These are phyloP conservation scores for Lachancea lanzarotensis DNA, from an alignment of 805 yeast genomes.

Conservation along the genomic window DNA sequence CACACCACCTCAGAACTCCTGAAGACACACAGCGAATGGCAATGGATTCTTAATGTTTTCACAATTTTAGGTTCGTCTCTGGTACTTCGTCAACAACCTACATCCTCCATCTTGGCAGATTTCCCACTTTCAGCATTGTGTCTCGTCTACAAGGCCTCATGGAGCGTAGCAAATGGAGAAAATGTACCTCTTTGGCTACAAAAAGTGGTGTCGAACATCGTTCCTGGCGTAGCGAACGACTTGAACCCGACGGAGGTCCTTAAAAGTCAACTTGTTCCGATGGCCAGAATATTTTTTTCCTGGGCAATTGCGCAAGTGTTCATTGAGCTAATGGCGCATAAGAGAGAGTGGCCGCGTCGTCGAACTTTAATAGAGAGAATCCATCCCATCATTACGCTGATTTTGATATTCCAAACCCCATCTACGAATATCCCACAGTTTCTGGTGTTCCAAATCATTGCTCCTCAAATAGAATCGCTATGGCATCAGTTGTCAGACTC, in stretches of 20 bases:
- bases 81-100: slow-evolving; percentile 17
- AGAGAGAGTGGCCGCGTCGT: slow-evolving; percentile 9
- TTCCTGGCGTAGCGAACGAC: slow-evolving; percentile 4
- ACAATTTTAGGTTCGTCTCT: slow-evolving; percentile 34
- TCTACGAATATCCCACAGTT: slow-evolving; percentile 45
- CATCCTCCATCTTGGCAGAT: slow-evolving; percentile 39
- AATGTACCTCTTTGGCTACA: slow-evolving; percentile 38
- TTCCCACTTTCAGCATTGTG: slow-evolving; percentile 43
- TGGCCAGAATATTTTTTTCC: slow-evolving; percentile 33
- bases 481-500: not conserved
- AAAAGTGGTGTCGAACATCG: slow-evolving; percentile 15
- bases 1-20: slow-evolving; percentile 45
- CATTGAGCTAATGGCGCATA: slow-evolving; percentile 25
- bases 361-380: slow-evolving; percentile 11
- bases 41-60: slow-evolving; percentile 44
- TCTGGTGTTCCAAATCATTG: slow-evolving; percentile 31
- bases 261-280: slow-evolving; percentile 29
- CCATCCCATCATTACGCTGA: slow-evolving; percentile 29
- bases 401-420: slow-evolving; percentile 46
- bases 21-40: slow-evolving; percentile 24
- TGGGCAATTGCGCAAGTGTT: slow-evolving; percentile 22
- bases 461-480: slow-evolving; percentile 6
- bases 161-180: slow-evolving; percentile 50
- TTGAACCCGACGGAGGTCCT: slow-evolving; percentile 25
- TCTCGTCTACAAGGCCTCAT: slow-evolving; percentile 48